A percentile compares a stretch with the other conserved stretches of the same genome.
phyloP scores from a whole-genome alignment of 768 basidiomycete genomes.

The Lactarius sanguifluus region DNA sequence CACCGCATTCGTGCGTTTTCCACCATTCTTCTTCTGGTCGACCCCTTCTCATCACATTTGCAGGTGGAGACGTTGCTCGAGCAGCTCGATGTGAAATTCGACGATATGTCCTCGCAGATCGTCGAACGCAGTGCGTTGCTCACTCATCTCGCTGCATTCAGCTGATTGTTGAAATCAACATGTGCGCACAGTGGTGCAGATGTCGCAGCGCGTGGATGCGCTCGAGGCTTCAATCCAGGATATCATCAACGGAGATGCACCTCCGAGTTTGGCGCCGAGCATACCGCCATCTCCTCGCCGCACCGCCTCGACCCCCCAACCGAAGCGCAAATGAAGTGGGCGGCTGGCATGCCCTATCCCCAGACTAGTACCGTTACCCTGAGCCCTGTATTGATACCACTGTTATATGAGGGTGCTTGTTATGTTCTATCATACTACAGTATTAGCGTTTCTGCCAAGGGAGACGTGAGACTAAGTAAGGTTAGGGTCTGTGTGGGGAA shows the following conservation, averaged over 20 bases:
- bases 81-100: slow-evolving; percentile 87
- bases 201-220: slow-evolving; percentile 89
- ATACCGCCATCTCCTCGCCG: slow-evolving; percentile 57
- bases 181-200: slow-evolving; percentile 73
- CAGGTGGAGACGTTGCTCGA: slow-evolving; percentile 88
- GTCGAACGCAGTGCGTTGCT: slow-evolving; percentile 70
- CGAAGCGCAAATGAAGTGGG: slow-evolving; percentile 17
- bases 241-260: slow-evolving; percentile 75
- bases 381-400: background rate
- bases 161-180: slow-evolving; percentile 8
- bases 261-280: slow-evolving; percentile 39
- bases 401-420: background rate
- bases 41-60: background rate
- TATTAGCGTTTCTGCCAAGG: no score
- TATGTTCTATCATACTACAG: background rate
- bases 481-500: background rate
- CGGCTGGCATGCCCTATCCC: background rate
- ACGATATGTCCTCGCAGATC: slow-evolving; percentile 90
- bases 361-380: background rate
- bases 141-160: slow-evolving; percentile 16
- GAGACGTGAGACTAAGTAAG: background rate
- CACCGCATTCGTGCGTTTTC: slow-evolving; percentile 80
- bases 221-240: slow-evolving; percentile 90
- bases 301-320: background rate
- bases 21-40: slow-evolving; percentile 1